A percentile compares a stretch with the other conserved stretches of the same genome.
These are phyloP conservation scores for Penicillium fuscoglaucum DNA, from an alignment of 2,329 filamentous ascomycete species.

Conservation along the genomic window DNA sequence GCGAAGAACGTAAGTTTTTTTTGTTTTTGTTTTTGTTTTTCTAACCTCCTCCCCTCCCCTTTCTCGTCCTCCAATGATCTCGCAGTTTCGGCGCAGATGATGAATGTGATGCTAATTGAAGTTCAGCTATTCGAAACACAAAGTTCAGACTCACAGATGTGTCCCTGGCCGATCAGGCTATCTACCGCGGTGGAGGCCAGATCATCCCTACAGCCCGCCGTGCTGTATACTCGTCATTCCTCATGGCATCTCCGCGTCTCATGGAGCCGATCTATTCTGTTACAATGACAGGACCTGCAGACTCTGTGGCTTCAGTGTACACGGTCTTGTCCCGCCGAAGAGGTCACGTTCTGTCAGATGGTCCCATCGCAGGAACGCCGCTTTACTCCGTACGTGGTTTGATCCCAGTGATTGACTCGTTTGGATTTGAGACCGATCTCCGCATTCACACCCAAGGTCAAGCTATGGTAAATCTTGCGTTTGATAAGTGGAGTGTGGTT, in stretches of 20 bases:
- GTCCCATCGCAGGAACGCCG: conserved; percentile 89
- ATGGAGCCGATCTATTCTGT: conserved; percentile 97
- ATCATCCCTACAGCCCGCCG: conserved; percentile 94
- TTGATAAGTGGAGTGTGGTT: conserved; percentile 94
- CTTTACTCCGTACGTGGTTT: conserved; percentile 89
- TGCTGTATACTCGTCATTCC: conserved; percentile 91
- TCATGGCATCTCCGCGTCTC: conserved; percentile 92
- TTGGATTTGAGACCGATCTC: conserved; percentile 96
- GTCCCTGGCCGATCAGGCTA: conserved; percentile 80
- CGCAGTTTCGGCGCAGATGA: not conserved
- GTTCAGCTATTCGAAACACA: conserved; percentile 85
- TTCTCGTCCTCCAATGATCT: conserved; percentile 10
- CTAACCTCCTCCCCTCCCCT: conserved; percentile 20
- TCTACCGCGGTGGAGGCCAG: conserved; percentile 92
- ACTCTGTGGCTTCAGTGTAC: conserved; percentile 85
- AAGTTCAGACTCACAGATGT: conserved; percentile 97
- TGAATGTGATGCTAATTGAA: conserved; percentile 23
- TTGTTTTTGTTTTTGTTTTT: not conserved
- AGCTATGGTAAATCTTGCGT: conserved; percentile 85
- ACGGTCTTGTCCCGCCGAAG: conserved; percentile 84
- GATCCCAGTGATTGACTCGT: conserved; percentile 93
- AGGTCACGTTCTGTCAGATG: conserved; percentile 92
- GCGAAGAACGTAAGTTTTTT: conserved; percentile 81
- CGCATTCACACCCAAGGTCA: conserved; percentile 94
- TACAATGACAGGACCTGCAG: conserved; percentile 87